phyloP scores from a whole-genome alignment of 2,329 filamentous ascomycete genomes.

The Claviceps fusiformis region DNA sequence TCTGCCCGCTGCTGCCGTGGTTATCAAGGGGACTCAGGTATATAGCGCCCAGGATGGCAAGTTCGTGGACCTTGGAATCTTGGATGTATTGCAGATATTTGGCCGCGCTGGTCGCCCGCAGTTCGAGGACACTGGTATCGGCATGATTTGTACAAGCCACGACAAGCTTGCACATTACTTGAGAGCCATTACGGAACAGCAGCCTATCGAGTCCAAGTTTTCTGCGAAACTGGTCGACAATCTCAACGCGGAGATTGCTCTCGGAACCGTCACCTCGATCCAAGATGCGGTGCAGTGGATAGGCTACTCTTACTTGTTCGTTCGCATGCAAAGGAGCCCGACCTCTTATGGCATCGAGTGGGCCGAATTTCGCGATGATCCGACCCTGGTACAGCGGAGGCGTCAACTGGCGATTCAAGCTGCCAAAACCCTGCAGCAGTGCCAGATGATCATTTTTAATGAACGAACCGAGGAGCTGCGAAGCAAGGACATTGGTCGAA shows the following conservation, averaged over 20 bases:
- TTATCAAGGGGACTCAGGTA: slow-evolving; percentile 96
- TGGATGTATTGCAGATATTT: slow-evolving; percentile 96
- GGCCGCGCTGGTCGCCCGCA: slow-evolving; percentile 95
- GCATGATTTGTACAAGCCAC: slow-evolving; percentile 95
- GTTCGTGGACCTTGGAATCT: slow-evolving; percentile 88
- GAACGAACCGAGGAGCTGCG: slow-evolving; percentile 84
- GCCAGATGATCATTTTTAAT: slow-evolving; percentile 99
- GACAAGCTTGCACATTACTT: slow-evolving; percentile 88
- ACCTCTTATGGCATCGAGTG: slow-evolving; percentile 91
- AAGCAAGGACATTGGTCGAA: slow-evolving; percentile 88
- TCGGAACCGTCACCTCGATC: slow-evolving; percentile 92
- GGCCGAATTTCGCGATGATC: slow-evolving; percentile 79
- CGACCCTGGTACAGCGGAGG: slow-evolving; percentile 71
- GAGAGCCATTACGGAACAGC: slow-evolving; percentile 83
- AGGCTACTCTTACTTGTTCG: slow-evolving; percentile 93
- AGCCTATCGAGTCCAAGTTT: slow-evolving; percentile 95
- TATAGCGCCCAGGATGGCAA: slow-evolving; percentile 96
- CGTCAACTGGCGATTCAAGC: slow-evolving; percentile 80
- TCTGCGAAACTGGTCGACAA: slow-evolving; percentile 92
- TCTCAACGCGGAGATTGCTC: slow-evolving; percentile 81
- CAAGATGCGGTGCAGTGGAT: slow-evolving; percentile 93
- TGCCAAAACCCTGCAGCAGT: slow-evolving; percentile 73
- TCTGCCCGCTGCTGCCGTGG: slow-evolving; percentile 84
- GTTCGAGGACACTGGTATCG: slow-evolving; percentile 94
- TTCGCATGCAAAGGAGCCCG: slow-evolving; percentile 88